phyloP scores from a whole-genome alignment of 73 alveolate species.

The Diophrys sp. region DNA sequence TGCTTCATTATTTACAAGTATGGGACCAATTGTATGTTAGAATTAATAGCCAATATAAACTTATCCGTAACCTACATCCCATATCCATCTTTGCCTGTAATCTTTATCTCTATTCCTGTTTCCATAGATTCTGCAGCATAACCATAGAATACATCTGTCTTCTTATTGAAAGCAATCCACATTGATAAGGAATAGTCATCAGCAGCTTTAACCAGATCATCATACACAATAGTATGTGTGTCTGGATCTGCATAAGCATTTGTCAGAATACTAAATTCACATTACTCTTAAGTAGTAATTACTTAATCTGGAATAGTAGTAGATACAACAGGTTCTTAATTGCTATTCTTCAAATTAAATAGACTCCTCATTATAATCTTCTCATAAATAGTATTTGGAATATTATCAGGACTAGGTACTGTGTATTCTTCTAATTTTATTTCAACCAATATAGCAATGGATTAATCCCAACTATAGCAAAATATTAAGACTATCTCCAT shows the following conservation, averaged over 20 bases:
- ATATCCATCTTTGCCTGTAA: not conserved
- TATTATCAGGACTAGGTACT: not conserved
- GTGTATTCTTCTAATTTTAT: no score
- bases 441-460: not conserved
- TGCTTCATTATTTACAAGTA: not conserved
- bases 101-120: not conserved
- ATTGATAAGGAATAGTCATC: not conserved
- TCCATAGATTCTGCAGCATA: not conserved
- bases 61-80: not conserved
- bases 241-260: constrained; percentile 8
- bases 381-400: not conserved
- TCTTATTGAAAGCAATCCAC: not conserved
- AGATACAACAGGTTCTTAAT: constrained; percentile 12
- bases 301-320: not conserved
- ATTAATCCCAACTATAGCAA: not conserved
- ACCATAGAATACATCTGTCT: not conserved
- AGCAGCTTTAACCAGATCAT: not conserved
- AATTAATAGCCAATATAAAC: not conserved
- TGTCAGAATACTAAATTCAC: constrained; percentile 1
- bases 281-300: not conserved
- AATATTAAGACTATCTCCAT: not conserved
- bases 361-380: not conserved
- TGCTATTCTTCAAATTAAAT: not conserved
- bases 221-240: constrained; percentile 7
- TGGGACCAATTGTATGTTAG: not conserved